Evolutionary conservation across 768 basidiomycete genomes (phyloP).

Genomic region (Lactarius indigo): DNA sequence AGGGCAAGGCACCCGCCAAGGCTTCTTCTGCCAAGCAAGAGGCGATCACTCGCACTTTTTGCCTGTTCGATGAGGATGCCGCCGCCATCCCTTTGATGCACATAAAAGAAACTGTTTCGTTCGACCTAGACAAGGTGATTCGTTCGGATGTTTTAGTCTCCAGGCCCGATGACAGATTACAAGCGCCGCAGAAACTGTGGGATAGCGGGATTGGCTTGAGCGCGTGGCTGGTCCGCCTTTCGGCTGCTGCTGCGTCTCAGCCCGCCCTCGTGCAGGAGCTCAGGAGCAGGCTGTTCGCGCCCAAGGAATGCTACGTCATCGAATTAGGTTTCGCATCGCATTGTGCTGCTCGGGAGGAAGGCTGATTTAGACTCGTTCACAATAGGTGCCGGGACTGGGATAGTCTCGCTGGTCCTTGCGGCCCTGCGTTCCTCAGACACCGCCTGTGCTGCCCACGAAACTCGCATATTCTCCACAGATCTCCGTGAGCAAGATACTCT

Average conservation of each 20-base stretch:
- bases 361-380: neutral
- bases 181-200: conserved; percentile 80
- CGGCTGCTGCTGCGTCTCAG: conserved; percentile 18
- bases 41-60: conserved; percentile 56
- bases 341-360: neutral
- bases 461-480: conserved; percentile 26
- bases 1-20: conserved; percentile 15
- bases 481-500: conserved; percentile 13
- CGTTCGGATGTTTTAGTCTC: neutral
- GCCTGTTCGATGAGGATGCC: conserved; percentile 30
- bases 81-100: conserved; percentile 34
- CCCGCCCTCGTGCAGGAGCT: conserved; percentile 26
- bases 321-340: conserved; percentile 62
- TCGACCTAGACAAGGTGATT: conserved; percentile 88
- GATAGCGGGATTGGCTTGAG: conserved; percentile 87
- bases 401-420: conserved; percentile 67
- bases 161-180: neutral
- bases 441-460: conserved; percentile 16
- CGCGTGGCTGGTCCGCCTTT: conserved; percentile 60
- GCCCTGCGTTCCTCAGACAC: conserved; percentile 44
- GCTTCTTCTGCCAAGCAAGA: conserved; percentile 53
- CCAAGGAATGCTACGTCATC: conserved; percentile 43
- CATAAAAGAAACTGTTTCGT: conserved; percentile 79
- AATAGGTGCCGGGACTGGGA: conserved; percentile 83
- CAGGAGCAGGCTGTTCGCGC: conserved; percentile 40